Base-by-base conservation (phyloP, 352 stramenopile species). In the Pythium dissotocum region DNA sequence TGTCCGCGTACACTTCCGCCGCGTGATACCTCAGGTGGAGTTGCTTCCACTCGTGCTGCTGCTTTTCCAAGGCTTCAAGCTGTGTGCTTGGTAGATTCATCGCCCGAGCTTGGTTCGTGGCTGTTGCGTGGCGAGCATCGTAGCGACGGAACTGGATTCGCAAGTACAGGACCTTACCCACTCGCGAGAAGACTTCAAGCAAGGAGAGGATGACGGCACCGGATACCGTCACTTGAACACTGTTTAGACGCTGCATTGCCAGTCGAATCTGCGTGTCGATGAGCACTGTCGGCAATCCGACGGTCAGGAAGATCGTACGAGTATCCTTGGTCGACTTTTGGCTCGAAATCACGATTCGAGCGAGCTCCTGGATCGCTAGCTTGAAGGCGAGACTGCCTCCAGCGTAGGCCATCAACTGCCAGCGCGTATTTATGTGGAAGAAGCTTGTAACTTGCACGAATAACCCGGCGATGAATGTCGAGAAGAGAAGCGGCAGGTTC, bases 181-280 rank as follows among this genome's bases (percentile, higher is more conserved):
- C 56, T 7, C 78, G 72, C 16, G 76, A 53, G 10, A 35, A 40
- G 40, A 84, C 67, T 57, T 86, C 78, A 21, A 79, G 40, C 35
- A 73, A 32, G 0, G 74, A 70, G 69, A 83, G 72, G 0, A 57
- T 75, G 21, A 82, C 61, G 1, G 67, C 70, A 36, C 72, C 77
- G 10, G 35, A 55, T 0, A 75, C 62, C n/a, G 72, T 72, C 36
- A 77, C 63, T 12, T 56, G 36, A 16, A 63, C 69, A 18, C 69
- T 76, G 26, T 72, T 53, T 24, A 67, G 67, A 2, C 74, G 69
- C 24, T 79, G 61, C 33, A 87, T 33, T 14, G 78, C 58, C 7
- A 87, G 72, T 44, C 77, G 72, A 4, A 77, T 51, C 53, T 87
- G 77, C 6, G 76, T 84, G 61, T 87, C 75, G 44, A 87, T 77